phyloP scores from a whole-genome alignment of 306 rosid genomes.

The Cicer yamashitae region DNA sequence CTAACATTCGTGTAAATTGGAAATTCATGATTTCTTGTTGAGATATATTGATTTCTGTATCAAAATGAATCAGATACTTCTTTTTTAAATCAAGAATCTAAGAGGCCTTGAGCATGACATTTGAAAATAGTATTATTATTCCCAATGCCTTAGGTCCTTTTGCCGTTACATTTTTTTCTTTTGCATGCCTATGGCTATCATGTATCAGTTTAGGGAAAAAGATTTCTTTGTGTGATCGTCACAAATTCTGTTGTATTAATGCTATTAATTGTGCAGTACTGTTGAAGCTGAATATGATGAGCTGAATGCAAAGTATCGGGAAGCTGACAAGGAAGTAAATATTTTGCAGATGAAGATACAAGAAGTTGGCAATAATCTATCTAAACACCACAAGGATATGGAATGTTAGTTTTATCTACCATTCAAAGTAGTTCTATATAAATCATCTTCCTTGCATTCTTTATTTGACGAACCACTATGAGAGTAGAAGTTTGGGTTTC shows the following conservation, averaged over 20 bases:
- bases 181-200: constrained; percentile 28
- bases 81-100: constrained; percentile 1
- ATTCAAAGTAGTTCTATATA: constrained; percentile 21
- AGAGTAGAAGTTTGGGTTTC: constrained; percentile 3
- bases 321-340: constrained; percentile 85
- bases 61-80: constrained; percentile 11
- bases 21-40: not conserved
- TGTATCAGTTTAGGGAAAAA: constrained; percentile 10
- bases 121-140: constrained; percentile 8
- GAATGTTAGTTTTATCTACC: constrained; percentile 68
- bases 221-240: constrained; percentile 1
- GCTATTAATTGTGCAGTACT: constrained; percentile 53
- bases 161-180: not conserved
- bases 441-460: constrained; percentile 29
- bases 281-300: constrained; percentile 74
- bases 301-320: constrained; percentile 69
- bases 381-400: constrained; percentile 76
- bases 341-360: constrained; percentile 75
- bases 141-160: constrained; percentile 27
- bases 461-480: constrained; percentile 32
- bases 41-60: not conserved
- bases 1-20: no score
- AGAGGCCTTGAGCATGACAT: not conserved
- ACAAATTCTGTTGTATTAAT: constrained; percentile 36
- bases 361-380: constrained; percentile 68